Percentiles rank a stretch among this genome's conserved stretches.
Evolutionary conservation across 192 early-diverging fungal genomes (phyloP).

Genomic region (Podila epigama): DNA sequence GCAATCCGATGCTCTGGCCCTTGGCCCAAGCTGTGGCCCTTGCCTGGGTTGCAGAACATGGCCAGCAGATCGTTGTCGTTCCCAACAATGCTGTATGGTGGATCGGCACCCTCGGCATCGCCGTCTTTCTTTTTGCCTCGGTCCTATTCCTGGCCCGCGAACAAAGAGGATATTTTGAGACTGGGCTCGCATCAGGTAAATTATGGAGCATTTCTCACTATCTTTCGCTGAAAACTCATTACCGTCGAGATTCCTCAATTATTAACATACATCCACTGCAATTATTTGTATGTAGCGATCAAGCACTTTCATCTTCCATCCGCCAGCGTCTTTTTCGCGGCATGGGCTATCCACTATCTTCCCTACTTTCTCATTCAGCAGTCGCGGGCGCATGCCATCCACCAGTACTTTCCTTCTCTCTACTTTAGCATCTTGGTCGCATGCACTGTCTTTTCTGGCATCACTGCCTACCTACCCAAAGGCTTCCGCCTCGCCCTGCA

Average conservation of each 20-base stretch:
- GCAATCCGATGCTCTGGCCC: neutral
- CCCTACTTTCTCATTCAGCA: neutral
- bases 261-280: neutral
- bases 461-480: neutral
- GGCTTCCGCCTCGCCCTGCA: neutral
- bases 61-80: conserved; percentile 13
- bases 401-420: conserved; percentile 25
- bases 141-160: neutral
- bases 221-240: neutral
- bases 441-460: conserved; percentile 7
- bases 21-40: neutral
- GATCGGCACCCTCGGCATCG: neutral
- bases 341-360: conserved; percentile 10
- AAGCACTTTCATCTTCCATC: neutral
- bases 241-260: neutral
- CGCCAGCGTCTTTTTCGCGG: conserved; percentile 7
- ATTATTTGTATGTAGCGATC: conserved; percentile 3
- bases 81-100: conserved; percentile 22
- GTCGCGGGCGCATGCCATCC: neutral
- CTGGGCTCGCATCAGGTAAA: neutral
- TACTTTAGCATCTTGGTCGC: conserved; percentile 14
- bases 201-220: neutral
- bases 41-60: neutral
- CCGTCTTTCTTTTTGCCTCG: neutral
- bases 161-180: conserved; percentile 13